A percentile compares a stretch with the other conserved stretches of the same genome.
Evolutionary conservation across 148 eudicot species (phyloP).

Genomic region (Rhododendron molle): DNA sequence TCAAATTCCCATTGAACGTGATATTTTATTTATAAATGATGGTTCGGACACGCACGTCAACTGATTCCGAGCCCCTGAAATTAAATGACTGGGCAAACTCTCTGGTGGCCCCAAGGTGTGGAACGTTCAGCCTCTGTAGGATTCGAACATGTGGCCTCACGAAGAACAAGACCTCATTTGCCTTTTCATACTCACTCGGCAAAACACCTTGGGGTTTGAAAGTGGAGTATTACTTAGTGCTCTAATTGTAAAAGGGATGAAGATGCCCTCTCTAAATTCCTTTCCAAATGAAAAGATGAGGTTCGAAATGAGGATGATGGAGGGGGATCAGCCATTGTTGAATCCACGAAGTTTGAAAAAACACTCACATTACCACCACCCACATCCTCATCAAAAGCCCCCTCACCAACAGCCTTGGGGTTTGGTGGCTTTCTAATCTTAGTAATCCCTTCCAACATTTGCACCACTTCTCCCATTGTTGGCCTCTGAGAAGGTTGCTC

Average conservation of each 20-base stretch:
- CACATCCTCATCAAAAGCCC: slow-evolving; percentile 15
- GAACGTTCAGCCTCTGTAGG: rapidly evolving
- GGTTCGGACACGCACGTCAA: no score
- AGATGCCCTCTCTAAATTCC: slow-evolving; percentile 39
- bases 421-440: slow-evolving; percentile 61
- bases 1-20: no score
- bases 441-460: slow-evolving; percentile 45
- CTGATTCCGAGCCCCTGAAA: no score
- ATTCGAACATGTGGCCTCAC: no score
- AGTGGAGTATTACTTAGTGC: not conserved
- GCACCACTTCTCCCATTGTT: no score
- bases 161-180: no score
- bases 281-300: slow-evolving; percentile 17
- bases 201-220: no score
- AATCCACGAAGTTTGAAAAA: slow-evolving; percentile 29
- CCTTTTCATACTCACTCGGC: no score
- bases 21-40: no score
- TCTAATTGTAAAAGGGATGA: slow-evolving; percentile 37
- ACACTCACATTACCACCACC: slow-evolving; percentile 18
- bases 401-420: slow-evolving; percentile 35
- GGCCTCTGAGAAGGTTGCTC: slow-evolving; percentile 55
- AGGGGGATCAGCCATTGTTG: slow-evolving; percentile 28
- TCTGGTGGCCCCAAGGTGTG: no score
- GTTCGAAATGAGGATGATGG: slow-evolving; percentile 36
- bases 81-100: no score